These are phyloP conservation scores for Trametes cingulata DNA, from an alignment of 768 basidiomycete genomes.

Conservation along the genomic window DNA sequence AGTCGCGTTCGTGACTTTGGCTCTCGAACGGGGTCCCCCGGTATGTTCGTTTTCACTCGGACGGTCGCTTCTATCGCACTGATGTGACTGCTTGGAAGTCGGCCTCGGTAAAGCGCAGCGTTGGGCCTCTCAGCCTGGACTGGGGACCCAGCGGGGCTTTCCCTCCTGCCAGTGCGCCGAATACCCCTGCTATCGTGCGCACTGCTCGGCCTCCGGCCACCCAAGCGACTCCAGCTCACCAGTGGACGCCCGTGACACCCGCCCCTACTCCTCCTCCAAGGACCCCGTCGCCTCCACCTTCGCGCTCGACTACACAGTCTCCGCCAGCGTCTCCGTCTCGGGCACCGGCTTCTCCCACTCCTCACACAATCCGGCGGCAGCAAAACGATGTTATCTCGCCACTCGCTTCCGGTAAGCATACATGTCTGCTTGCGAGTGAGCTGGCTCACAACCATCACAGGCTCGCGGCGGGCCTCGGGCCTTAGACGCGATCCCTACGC, in stretches of 20 bases:
- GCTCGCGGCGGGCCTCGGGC: not conserved
- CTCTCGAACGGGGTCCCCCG: conserved; percentile 33
- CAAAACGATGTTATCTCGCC: no score
- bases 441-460: not conserved
- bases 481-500: conserved; percentile 25
- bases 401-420: not conserved
- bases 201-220: not conserved
- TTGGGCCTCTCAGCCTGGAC: not conserved
- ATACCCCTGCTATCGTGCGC: not conserved
- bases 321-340: no score
- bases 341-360: no score
- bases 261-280: no score
- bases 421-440: not conserved
- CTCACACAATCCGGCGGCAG: no score
- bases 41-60: not conserved
- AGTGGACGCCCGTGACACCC: no score
- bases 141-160: not conserved
- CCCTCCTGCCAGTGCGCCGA: not conserved
- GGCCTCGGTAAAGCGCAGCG: not conserved
- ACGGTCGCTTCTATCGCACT: no score
- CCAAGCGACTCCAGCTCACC: not conserved
- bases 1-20: conserved; percentile 40
- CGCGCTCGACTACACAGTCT: no score
- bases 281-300: no score
- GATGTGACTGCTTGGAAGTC: not conserved